Conservation (phyloP, 1,284 basidiomycete genomes). For the Boletus sp. region DNA sequence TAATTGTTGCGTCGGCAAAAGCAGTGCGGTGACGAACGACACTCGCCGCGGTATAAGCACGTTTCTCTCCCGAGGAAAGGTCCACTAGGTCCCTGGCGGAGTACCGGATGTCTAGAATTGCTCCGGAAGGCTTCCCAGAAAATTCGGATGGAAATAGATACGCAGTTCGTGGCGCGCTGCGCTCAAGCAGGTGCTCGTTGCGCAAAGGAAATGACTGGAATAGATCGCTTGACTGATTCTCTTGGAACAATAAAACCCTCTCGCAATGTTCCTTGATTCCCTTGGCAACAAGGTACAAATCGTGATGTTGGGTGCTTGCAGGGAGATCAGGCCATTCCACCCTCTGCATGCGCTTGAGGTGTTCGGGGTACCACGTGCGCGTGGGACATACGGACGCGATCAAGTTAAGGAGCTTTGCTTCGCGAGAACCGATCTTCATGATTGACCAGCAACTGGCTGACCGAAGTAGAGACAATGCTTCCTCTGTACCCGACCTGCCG, state of each 20-base stretch:
- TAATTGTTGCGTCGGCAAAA: background rate
- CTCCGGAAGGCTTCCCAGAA: background rate
- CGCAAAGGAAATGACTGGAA: conserved; percentile 8
- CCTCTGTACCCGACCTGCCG: conserved; percentile 41
- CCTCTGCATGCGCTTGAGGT: conserved; percentile 39
- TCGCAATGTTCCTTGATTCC: conserved; percentile 33
- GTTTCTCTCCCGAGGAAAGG: conserved; percentile 7
- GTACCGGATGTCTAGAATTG: conserved; percentile 16
- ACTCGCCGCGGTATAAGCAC: conserved; percentile 15
- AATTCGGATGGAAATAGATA: conserved; percentile 13
- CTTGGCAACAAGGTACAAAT: conserved; percentile 24
- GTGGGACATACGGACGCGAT: conserved; percentile 37
- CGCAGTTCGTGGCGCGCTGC: conserved; percentile 10
- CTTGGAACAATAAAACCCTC: conserved; percentile 13
- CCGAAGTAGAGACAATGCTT: conserved; percentile 39
- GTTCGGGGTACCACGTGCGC: conserved; percentile 37
- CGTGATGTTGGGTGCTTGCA: conserved; percentile 32
- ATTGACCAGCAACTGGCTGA: conserved; percentile 40
- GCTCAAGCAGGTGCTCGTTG: conserved; percentile 15
- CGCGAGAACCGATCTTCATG: conserved; percentile 29
- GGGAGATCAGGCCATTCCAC: conserved; percentile 18
- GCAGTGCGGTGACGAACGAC: conserved; percentile 4
- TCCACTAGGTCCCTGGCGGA: conserved; percentile 15
- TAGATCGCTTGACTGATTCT: background rate
- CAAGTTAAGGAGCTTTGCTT: conserved; percentile 30